These are phyloP conservation scores for Knoxdaviesia capensis DNA, from an alignment of 2,329 filamentous ascomycete species.

Conservation along the genomic window DNA sequence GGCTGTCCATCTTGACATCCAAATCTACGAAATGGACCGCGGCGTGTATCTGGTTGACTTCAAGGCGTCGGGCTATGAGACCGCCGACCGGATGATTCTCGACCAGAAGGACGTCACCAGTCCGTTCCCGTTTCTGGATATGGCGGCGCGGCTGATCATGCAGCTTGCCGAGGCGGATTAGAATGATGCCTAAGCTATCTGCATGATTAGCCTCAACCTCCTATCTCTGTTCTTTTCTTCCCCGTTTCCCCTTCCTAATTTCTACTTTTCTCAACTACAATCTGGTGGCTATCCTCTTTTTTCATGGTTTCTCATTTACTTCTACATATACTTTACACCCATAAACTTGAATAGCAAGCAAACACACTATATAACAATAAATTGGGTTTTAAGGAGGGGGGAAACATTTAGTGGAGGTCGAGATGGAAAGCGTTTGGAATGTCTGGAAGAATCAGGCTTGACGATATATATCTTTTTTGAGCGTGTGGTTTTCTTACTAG, in stretches of 20 bases:
- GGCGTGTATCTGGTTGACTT: conserved; percentile 94
- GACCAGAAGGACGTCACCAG: conserved; percentile 92
- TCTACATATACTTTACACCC: not conserved
- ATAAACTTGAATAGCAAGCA: too few species aligned
- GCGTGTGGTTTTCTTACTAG: too few species aligned
- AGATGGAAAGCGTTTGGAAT: not conserved
- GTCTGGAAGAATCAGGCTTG: too few species aligned
- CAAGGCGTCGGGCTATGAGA: conserved; percentile 95
- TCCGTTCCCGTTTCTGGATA: conserved; percentile 88
- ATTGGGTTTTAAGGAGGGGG: not conserved
- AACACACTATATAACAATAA: too few species aligned
- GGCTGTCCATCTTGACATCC: conserved; percentile 62
- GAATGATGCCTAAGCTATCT: not conserved
- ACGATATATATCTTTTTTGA: too few species aligned
- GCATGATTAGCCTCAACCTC: conserved; percentile 4
- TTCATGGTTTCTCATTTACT: not conserved
- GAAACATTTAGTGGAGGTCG: not conserved
- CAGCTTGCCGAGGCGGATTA: conserved; percentile 69
- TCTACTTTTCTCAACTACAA: not conserved
- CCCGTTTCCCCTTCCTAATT: conserved; percentile 2
- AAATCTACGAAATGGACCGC: conserved; percentile 84
- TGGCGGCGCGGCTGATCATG: conserved; percentile 81
- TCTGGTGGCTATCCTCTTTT: not conserved
- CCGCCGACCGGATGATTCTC: conserved; percentile 46
- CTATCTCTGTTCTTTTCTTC: conserved; percentile 3